Conservation (phyloP, 2,329 filamentous ascomycete species). For the Epichloe uncinata region DNA sequence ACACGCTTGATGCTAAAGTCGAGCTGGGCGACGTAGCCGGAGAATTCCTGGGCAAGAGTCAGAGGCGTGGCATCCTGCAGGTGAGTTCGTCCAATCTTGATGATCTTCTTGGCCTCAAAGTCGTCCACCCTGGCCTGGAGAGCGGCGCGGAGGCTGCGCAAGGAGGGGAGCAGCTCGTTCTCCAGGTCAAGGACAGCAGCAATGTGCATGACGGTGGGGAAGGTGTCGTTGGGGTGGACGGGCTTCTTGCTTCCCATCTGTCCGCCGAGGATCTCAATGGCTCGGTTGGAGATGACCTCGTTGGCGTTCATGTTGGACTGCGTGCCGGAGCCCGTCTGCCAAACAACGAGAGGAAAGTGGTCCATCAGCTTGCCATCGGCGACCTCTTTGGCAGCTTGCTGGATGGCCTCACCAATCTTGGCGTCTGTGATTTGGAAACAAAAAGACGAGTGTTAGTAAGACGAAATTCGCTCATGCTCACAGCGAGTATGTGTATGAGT, state of each 20-base stretch:
- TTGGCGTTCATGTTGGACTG: slow-evolving; percentile 99
- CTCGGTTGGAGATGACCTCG: slow-evolving; percentile 98
- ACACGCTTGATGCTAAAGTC: slow-evolving; percentile 83
- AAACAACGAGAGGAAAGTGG: slow-evolving; percentile 97
- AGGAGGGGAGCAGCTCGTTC: slow-evolving; percentile 65
- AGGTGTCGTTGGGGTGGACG: slow-evolving; percentile 97
- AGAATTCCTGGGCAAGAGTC: slow-evolving; percentile 94
- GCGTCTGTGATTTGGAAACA: slow-evolving; percentile 24
- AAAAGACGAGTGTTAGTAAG: background rate
- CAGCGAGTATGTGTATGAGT: background rate
- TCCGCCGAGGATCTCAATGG: slow-evolving; percentile 93
- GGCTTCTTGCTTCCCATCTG: slow-evolving; percentile 94
- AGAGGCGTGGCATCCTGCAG: slow-evolving; percentile 94
- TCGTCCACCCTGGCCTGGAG: slow-evolving; percentile 80
- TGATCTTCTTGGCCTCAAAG: slow-evolving; percentile 76
- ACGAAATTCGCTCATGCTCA: background rate
- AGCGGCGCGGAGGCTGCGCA: slow-evolving; percentile 69
- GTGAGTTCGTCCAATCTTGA: slow-evolving; percentile 98
- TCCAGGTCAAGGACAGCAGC: slow-evolving; percentile 91
- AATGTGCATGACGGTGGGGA: slow-evolving; percentile 99
- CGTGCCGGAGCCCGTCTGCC: slow-evolving; percentile 97
- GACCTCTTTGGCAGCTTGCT: slow-evolving; percentile 88
- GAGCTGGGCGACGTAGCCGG: slow-evolving; percentile 89
- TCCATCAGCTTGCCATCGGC: slow-evolving; percentile 86
- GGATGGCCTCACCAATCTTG: slow-evolving; percentile 81